These are phyloP conservation scores for Albizia julibrissin DNA, from an alignment of 306 rosid species.

Conservation along the genomic window DNA sequence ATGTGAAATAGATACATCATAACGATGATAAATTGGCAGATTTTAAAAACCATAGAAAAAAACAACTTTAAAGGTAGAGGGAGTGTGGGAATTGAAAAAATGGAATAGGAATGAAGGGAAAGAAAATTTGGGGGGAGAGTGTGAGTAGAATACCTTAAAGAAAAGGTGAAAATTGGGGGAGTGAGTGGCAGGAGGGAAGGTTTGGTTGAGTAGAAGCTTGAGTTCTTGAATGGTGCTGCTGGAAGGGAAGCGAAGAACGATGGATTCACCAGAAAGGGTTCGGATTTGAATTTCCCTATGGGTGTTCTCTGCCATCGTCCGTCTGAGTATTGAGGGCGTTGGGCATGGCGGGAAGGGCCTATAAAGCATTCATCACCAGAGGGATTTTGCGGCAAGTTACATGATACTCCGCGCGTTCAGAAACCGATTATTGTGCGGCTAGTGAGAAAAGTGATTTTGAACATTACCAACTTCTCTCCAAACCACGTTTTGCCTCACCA, in stretches of 20 bases:
- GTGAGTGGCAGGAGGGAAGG: slow-evolving; percentile 58
- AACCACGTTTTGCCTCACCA: no score
- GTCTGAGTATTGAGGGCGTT: neutral
- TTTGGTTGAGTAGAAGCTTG: slow-evolving; percentile 63
- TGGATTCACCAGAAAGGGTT: slow-evolving; percentile 64
- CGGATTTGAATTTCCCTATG: slow-evolving; percentile 56
- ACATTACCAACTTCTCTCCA: no score
- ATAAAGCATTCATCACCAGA: neutral
- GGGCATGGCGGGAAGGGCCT: slow-evolving; percentile 23
- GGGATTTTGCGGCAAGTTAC: neutral
- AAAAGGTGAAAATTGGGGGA: slow-evolving; percentile 84
- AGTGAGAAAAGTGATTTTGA: no score
- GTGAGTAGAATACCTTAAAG: slow-evolving; percentile 53
- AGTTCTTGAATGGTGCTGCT: slow-evolving; percentile 53
- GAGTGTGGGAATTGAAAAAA: neutral
- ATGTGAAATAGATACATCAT: neutral
- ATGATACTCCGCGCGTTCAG: no score
- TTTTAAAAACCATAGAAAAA: neutral
- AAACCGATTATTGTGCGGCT: no score
- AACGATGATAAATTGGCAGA: neutral
- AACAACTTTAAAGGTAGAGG: neutral
- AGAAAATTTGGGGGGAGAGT: neutral
- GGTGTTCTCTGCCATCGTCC: slow-evolving; percentile 40
- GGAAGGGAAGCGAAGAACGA: slow-evolving; percentile 46
- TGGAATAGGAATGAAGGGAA: neutral